phyloP scores from a whole-genome alignment of 495 filamentous ascomycete species.

The Penicillium lagena region DNA sequence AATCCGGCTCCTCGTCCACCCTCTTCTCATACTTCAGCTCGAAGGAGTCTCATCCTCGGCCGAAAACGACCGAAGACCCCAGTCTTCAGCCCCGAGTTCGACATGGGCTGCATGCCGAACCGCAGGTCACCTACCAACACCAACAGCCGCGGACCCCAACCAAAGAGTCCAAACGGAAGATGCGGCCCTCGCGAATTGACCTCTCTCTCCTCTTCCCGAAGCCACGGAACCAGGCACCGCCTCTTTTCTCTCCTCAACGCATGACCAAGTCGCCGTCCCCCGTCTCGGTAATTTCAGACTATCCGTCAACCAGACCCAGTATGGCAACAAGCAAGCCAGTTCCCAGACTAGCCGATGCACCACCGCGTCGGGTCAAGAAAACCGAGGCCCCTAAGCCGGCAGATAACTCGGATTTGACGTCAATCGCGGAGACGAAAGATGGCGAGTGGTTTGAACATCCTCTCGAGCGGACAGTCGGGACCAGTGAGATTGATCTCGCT shows the following conservation, averaged over 20 bases:
- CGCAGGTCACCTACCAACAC: conserved; percentile 18
- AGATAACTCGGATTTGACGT: conserved; percentile 15
- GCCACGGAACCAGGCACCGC: conserved; percentile 23
- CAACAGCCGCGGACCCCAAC: conserved; percentile 12
- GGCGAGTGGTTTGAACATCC: conserved; percentile 22
- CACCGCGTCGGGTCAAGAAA: conserved; percentile 13
- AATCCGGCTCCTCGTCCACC: conserved; percentile 29
- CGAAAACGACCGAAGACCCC: conserved; percentile 11
- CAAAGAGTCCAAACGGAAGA: conserved; percentile 35
- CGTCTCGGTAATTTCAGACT: conserved; percentile 29
- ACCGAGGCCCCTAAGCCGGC: conserved; percentile 4
- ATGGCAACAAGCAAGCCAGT: conserved; percentile 8
- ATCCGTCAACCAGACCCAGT: conserved; percentile 10
- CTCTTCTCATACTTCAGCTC: conserved; percentile 33
- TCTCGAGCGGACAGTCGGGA: conserved; percentile 27
- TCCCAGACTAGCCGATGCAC: conserved; percentile 20
- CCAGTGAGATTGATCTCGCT: conserved; percentile 34
- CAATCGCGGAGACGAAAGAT: conserved; percentile 15
- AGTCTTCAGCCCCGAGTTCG: conserved; percentile 16
- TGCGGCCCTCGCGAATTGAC: conserved; percentile 36
- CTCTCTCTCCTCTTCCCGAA: conserved; percentile 43
- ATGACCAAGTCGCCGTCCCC: conserved; percentile 40
- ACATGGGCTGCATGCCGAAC: conserved; percentile 15
- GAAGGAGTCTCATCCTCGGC: conserved; percentile 13
- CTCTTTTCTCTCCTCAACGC: conserved; percentile 39